Base-by-base conservation (phyloP, 2,329 filamentous ascomycete genomes). In the Cercospora sp. region DNA sequence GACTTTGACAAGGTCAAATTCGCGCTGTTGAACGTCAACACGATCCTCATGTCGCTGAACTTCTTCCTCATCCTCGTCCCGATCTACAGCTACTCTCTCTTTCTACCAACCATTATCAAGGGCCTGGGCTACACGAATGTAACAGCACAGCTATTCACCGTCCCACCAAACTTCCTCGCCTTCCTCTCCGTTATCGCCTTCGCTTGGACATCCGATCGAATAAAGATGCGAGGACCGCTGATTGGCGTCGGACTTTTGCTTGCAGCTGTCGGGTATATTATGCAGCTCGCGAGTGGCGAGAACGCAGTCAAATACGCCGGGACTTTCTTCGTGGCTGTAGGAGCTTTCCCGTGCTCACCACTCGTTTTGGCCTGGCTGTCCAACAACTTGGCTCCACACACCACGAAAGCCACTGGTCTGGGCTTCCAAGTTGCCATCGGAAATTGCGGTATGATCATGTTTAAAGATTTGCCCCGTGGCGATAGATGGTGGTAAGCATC, bases 31-130 rank as follows among this genome's bases (percentile, higher is more conserved):
- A 78, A 78, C 68, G 70, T 77, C 73, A 79, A 78, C 70, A 78
- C 77, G 18, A 68, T 78, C 33, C 51, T 73, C 48, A 76, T 78
- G 71, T 73, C 71, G 42, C 57, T 78, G 18, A 77, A 77, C 64
- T 78, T 78, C 72, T 77, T 78, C 68, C 69, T 76, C 62, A 77
- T 78, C 63, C 69, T 78, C 33, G 69, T 76, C 6, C 76, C 76
- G 5, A 78, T 81, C 67, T 81, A 81, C 78, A 82, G 74, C 66
- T 84, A 75, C 75, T 82, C 75, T 67, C 76, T 84, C n/a, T 84
- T 84, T 73, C 75, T 83, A 1, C 82, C 82, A 0, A 79, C 79
- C 33, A 84, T 84, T 72, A 81, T 84, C 70, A 74, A 74, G 7
- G 79, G 77, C 3, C 75, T 84, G 31, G 80, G 80, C 3, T 82